A percentile compares a stretch with the other conserved stretches of the same genome.
Evolutionary conservation across 768 basidiomycete species (phyloP).

Genomic region (Antrodiella citrinella): DNA sequence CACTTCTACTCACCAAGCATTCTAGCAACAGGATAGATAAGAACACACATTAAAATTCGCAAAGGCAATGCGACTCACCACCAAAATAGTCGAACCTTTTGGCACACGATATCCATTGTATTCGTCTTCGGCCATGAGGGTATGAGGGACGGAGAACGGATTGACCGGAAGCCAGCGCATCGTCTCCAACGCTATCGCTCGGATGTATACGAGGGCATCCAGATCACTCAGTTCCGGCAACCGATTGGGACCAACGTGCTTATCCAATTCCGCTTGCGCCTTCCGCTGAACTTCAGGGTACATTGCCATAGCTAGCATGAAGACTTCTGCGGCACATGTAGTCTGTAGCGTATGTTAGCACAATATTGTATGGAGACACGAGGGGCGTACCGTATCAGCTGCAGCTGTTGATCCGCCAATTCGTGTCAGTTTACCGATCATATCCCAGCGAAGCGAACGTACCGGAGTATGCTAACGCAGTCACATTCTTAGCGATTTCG

Average conservation of each 20-base stretch:
- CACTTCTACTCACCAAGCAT: background rate
- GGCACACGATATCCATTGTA: conserved; percentile 27
- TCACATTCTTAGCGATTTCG: background rate
- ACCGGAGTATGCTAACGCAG: background rate
- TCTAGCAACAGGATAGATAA: background rate
- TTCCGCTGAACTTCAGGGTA: conserved; percentile 16
- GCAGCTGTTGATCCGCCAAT: too few relatives aligned
- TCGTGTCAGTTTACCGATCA: too few relatives aligned
- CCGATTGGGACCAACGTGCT: conserved; percentile 12
- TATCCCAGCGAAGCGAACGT: too few relatives aligned
- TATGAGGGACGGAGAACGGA: conserved; percentile 16
- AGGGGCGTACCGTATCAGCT: background rate
- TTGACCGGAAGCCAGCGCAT: conserved; percentile 16
- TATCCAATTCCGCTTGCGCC: conserved; percentile 19
- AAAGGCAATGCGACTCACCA: too few relatives aligned
- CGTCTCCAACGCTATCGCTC: conserved; percentile 13
- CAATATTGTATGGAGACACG: too few relatives aligned
- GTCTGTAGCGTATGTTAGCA: conserved; percentile 2
- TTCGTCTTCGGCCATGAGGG: conserved; percentile 20
- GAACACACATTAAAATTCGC: too few relatives aligned
- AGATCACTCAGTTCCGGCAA: conserved; percentile 16
- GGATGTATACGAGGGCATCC: conserved; percentile 11
- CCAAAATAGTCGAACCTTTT: conserved; percentile 18
- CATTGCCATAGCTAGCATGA: conserved; percentile 17
- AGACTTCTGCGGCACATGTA: conserved; percentile 11